Evolutionary conservation across 345 rosid species (phyloP).

Genomic region (Odontarrhena argentea): DNA sequence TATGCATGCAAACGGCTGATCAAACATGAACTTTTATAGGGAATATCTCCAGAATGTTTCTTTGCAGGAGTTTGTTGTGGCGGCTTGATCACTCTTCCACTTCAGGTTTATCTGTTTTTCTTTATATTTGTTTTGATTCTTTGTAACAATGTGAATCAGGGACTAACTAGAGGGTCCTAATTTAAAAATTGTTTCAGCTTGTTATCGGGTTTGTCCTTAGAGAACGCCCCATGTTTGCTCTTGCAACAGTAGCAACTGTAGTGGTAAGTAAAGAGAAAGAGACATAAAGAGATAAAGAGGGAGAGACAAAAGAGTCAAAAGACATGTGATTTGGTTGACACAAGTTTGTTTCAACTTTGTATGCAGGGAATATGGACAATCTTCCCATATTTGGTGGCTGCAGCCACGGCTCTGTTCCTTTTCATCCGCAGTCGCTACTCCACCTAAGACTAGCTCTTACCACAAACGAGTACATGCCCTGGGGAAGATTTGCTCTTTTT

Average conservation of each 20-base stretch:
- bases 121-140: not conserved
- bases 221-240: conserved; percentile 70
- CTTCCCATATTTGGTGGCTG: conserved; percentile 75
- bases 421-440: conserved; percentile 37
- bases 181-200: conserved; percentile 49
- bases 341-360: conserved; percentile 15
- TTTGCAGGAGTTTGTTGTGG: conserved; percentile 96
- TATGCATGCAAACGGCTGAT: not conserved
- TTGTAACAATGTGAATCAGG: not conserved
- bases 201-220: conserved; percentile 73
- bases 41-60: conserved; percentile 80
- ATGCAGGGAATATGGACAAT: conserved; percentile 81
- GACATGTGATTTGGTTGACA: conserved; percentile 8
- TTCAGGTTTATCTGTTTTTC: conserved; percentile 54
- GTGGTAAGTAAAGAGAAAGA: conserved; percentile 54
- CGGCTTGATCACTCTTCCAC: conserved; percentile 80
- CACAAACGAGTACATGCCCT: no score
- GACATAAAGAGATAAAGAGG: not conserved
- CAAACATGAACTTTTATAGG: conserved; percentile 46
- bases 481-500: not conserved
- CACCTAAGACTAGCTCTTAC: conserved; percentile 3
- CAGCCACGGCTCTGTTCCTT: conserved; percentile 65
- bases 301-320: not conserved
- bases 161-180: conserved; percentile 2
- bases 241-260: conserved; percentile 77